These are phyloP conservation scores for Biscogniauxia marginata DNA, from an alignment of 2,329 filamentous ascomycete genomes.

Conservation along the genomic window DNA sequence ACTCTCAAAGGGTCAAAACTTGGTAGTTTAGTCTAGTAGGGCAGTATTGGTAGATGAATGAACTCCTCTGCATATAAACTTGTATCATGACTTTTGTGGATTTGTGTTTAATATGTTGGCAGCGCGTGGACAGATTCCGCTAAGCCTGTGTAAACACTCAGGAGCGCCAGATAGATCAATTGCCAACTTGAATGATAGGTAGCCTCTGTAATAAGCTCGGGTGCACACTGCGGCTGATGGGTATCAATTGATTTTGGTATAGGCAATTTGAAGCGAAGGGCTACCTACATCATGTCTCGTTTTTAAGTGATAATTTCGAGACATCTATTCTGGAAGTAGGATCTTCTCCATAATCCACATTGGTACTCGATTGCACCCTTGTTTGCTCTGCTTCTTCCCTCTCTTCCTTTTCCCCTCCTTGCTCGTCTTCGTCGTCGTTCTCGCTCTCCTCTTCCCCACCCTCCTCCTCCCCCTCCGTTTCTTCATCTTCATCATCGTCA, in stretches of 20 bases:
- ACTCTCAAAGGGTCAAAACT: slow-evolving; percentile 19
- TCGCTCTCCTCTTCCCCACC: slow-evolving; percentile 32
- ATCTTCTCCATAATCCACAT: not conserved
- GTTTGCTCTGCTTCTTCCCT: slow-evolving; percentile 10
- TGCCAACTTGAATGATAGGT: not conserved
- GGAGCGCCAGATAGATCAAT: not conserved
- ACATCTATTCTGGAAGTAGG: slow-evolving; percentile 17
- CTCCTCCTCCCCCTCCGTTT: slow-evolving; percentile 35
- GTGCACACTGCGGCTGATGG: not conserved
- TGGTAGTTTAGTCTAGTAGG: slow-evolving; percentile 29
- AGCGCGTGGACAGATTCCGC: not conserved
- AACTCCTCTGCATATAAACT: not conserved
- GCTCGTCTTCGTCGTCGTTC: slow-evolving; percentile 25
- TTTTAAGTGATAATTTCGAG: slow-evolving; percentile 24
- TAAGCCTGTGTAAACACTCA: not conserved
- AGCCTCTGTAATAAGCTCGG: too few relatives aligned
- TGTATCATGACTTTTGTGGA: not conserved
- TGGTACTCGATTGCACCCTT: slow-evolving; percentile 18
- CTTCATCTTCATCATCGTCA: slow-evolving; percentile 32
- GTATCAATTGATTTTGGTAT: slow-evolving; percentile 14
- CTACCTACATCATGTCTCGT: slow-evolving; percentile 22
- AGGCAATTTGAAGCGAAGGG: slow-evolving; percentile 5
- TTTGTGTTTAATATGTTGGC: not conserved
- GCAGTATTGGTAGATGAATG: slow-evolving; percentile 26
- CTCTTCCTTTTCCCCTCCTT: slow-evolving; percentile 30